Conservation (phyloP, 306 rosid species). For the Lagenaria siceraria region DNA sequence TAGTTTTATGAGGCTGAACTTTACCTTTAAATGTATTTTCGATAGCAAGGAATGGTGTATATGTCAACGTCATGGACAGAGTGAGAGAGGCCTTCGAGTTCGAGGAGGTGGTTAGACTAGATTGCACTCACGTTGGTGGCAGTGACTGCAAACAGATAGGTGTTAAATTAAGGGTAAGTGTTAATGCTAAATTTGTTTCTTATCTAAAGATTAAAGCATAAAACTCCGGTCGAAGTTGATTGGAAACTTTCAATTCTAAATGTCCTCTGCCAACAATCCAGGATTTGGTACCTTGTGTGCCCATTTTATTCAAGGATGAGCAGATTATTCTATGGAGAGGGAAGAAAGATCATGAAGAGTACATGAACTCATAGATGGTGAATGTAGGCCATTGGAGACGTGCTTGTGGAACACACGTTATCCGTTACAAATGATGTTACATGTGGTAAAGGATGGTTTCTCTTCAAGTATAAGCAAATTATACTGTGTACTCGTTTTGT, state of each 20-base stretch:
- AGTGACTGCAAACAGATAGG: constrained; percentile 86
- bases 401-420: neutral
- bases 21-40: neutral
- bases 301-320: constrained; percentile 79
- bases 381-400: neutral
- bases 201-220: neutral
- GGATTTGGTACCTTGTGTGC: constrained; percentile 81
- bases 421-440: neutral
- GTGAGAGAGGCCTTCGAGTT: constrained; percentile 64
- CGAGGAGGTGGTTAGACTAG: constrained; percentile 73
- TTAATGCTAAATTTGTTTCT: neutral
- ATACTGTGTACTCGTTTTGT: constrained; percentile 36
- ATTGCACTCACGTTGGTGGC: constrained; percentile 65
- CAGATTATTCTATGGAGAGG: constrained; percentile 94
- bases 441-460: too few relatives aligned
- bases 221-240: neutral
- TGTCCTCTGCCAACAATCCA: constrained; percentile 11
- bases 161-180: constrained; percentile 54
- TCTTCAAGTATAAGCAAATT: constrained; percentile 54
- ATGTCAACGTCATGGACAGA: constrained; percentile 61
- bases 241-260: neutral
- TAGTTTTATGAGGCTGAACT: neutral
- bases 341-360: constrained; percentile 19
- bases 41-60: constrained; percentile 88
- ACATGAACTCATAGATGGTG: constrained; percentile 4